Base-by-base conservation (phyloP, 495 filamentous ascomycete genomes). In the Xylaria palmicola region DNA sequence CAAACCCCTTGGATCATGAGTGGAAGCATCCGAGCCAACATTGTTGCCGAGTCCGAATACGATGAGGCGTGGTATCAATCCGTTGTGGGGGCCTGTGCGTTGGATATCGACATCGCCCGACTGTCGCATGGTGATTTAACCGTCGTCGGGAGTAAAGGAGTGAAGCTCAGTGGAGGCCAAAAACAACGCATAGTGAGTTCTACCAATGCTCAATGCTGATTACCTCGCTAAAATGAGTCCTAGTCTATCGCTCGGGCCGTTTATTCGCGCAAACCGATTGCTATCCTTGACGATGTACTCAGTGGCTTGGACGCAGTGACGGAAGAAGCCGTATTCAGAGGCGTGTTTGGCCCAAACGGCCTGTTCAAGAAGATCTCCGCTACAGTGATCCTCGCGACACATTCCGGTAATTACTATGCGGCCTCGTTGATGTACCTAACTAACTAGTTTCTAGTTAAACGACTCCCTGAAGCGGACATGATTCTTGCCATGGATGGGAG, bases 101-200 rank as follows among this genome's bases (percentile, higher is more conserved):
- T 88, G 26, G 76, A 77, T 17, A 71, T 77, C 53, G 83, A 85
- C 63, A 72, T 85, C 30, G 63, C 67, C 48, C 77, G 81, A 47
- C 70, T 86, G 30, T 76, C 80, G 15, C 68, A 76, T 12, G 80
- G 81, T 0, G 85, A 86, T 62, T 64, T 77, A 34, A 85, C 81
- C 15, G 51, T 62, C 6, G 81, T 87, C 60, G 85, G 84, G 22
- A 85, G 79, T 65, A 82, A 82, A 61, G 85, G 84, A 1, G 73
- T 84, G 47, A 74, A 76, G 9, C 75, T 88, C 8, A 84, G 81
- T 65, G 83, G 83, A 13, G 85, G 85, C 1, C 85, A 87, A 58
- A 81, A 78, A 55, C 84, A 86, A 60, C 73, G 83, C 13, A 74
- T 86, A 59, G 77, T 76, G 57, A 40, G 66, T 60, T 26, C 8